phyloP scores from a whole-genome alignment of 75 land plant species.

The Cupressus sempervirens region DNA sequence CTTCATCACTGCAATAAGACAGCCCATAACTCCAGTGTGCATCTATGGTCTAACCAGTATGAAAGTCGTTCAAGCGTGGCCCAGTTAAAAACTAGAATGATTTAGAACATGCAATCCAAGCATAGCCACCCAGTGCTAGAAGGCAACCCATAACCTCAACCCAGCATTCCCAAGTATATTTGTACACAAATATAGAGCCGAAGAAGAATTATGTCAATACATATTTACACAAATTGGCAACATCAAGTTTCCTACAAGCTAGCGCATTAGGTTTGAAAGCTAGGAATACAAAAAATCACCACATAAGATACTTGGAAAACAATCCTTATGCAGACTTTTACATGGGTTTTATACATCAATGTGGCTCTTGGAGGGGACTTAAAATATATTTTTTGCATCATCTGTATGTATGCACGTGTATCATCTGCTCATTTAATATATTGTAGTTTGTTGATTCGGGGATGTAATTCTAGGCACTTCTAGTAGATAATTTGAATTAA shows the following conservation, averaged over 20 bases:
- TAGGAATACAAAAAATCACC: neutral
- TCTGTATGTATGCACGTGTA: no score
- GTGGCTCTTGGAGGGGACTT: neutral
- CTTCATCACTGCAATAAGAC: neutral
- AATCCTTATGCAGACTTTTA: neutral
- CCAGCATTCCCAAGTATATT: neutral
- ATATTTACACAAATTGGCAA: neutral
- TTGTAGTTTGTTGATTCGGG: no score
- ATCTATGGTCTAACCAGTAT: neutral
- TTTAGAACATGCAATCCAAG: neutral
- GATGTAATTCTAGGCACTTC: no score
- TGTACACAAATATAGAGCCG: neutral
- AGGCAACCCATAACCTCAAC: neutral
- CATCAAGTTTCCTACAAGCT: no score
- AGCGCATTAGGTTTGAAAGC: neutral
- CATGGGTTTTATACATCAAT: neutral
- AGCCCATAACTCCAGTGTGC: neutral
- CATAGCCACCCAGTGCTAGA: neutral
- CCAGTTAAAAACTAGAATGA: neutral
- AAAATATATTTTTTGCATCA: neutral
- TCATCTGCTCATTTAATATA: no score
- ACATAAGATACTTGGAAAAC: neutral
- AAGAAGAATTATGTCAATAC: neutral
- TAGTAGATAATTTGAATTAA: no score
- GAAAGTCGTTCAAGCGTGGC: neutral